These are phyloP conservation scores for Fraxinus dipetala DNA, from an alignment of 305 asterid species.

Conservation along the genomic window DNA sequence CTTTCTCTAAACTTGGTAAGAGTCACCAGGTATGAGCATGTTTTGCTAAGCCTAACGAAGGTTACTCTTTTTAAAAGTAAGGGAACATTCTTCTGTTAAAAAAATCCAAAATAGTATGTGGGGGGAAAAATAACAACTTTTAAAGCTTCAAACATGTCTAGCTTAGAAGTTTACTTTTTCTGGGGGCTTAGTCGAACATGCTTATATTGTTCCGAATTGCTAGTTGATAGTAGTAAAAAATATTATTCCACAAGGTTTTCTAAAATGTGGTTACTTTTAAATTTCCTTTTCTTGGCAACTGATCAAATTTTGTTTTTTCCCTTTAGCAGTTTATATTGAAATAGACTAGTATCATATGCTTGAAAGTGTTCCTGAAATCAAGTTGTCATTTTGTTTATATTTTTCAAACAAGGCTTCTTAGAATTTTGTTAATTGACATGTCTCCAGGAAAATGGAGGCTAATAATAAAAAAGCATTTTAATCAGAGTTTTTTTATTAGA, in stretches of 20 bases:
- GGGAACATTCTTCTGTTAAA: not conserved
- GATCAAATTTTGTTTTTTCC: not conserved
- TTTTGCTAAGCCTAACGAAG: not conserved
- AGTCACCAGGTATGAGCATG: not conserved
- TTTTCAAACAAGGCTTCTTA: not conserved
- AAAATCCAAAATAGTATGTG: not conserved
- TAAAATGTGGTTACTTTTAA: not conserved
- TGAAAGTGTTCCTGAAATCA: not conserved
- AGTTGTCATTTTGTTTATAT: constrained; percentile 1
- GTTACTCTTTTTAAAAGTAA: not conserved
- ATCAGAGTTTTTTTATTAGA: not conserved
- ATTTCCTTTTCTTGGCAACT: not conserved
- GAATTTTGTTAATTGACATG: not conserved
- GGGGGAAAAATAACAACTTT: not conserved
- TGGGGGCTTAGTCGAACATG: not conserved
- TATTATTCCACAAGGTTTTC: not conserved
- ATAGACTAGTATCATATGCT: not conserved
- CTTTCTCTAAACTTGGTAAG: not conserved
- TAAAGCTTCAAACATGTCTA: not conserved
- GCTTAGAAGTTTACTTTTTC: not conserved
- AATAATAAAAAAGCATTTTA: not conserved
- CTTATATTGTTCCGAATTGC: not conserved
- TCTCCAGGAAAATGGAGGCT: not conserved
- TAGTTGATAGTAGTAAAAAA: not conserved
- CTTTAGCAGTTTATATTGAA: not conserved